These are phyloP conservation scores for Candida manassasensis DNA, from an alignment of 805 yeast species.

Conservation along the genomic window DNA sequence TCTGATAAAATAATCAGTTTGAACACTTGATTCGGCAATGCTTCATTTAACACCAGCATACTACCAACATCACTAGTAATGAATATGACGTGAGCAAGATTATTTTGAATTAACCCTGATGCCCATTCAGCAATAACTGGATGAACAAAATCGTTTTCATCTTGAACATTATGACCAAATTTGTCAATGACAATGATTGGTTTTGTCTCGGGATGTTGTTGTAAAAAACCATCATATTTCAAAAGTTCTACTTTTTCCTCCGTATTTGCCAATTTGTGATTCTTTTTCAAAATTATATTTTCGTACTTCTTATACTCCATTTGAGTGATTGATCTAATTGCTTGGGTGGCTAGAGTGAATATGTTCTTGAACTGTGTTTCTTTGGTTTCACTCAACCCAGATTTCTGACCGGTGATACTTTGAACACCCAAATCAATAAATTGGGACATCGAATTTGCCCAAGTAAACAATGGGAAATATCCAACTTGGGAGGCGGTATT, in stretches of 20 bases:
- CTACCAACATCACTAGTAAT: constrained; percentile 83
- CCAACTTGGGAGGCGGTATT: constrained; percentile 76
- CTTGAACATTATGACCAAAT: constrained; percentile 48
- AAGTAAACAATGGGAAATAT: constrained; percentile 89
- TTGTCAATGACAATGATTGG: constrained; percentile 85
- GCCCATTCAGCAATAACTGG: constrained; percentile 87
- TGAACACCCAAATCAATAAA: constrained; percentile 82
- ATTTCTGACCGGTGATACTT: constrained; percentile 90
- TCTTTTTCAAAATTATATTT: constrained; percentile 15
- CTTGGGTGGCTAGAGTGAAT: constrained; percentile 64
- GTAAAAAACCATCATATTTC: constrained; percentile 77
- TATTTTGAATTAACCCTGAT: constrained; percentile 65
- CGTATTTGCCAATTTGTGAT: constrained; percentile 14
- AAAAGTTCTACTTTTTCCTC: constrained; percentile 26
- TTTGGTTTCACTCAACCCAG: constrained; percentile 79
- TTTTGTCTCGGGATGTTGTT: constrained; percentile 77
- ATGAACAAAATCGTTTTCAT: constrained; percentile 58
- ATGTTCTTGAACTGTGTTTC: constrained; percentile 80
- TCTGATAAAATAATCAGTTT: constrained; percentile 72
- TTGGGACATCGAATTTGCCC: constrained; percentile 77
- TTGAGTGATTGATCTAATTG: constrained; percentile 61
- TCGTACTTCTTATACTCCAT: constrained; percentile 27
- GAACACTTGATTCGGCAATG: constrained; percentile 85
- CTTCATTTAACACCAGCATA: constrained; percentile 57
- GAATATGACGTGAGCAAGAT: constrained; percentile 84